Base-by-base conservation (phyloP, 2,329 filamentous ascomycete species). In the Colletotrichum aenigma region DNA sequence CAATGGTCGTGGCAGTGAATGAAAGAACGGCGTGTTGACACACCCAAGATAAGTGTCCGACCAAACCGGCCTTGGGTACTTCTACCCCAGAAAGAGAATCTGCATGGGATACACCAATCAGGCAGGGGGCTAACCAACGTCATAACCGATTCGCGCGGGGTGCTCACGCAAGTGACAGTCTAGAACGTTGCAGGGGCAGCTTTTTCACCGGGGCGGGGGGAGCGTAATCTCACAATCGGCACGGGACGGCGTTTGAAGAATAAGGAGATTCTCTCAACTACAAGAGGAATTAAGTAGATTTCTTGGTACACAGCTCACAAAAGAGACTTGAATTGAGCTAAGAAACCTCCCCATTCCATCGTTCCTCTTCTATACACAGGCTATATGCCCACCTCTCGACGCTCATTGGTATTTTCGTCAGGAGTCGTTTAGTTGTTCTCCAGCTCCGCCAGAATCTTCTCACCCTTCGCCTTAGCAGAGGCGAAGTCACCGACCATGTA, bases 401-500 rank as follows among this genome's bases (percentile, higher is more conserved):
- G 74, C 71, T 65, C 64, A 61, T 74, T 72, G 76, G 76, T 76
- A 77, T 77, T 76, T 72, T 72, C 65, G 70, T 76, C 74, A 65
- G 64, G 70, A 66, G 70, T 70, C 74, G 56, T 69, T 76, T 77
- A 76, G 74, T 76, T 77, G 65, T 89, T 88, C 87, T 97, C 95
- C 83, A 98, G 91, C 83, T 98, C 97, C 83, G 97, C 96, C 86
- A 99, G 90, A 91, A 99, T 98, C 96, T 98, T 98, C 93, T 98
- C 96, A 91, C 96, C 97, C 95, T 99, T 99, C 85, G 91, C 93
- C 86, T 94, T 94, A 81, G 96, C 97, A 79, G 95, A 96, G 82
- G 95, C 95, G 82, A 98, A 93, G 91, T 98, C 94, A 86, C 97
- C 97, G 87, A 98, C 96, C 96, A 98, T 98, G 94, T 98, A 98